Evolutionary conservation across 2,329 filamentous ascomycete species (phyloP), one percentile per base, ranked within the genome.

Genomic region (Cadophora sp.): DNA sequence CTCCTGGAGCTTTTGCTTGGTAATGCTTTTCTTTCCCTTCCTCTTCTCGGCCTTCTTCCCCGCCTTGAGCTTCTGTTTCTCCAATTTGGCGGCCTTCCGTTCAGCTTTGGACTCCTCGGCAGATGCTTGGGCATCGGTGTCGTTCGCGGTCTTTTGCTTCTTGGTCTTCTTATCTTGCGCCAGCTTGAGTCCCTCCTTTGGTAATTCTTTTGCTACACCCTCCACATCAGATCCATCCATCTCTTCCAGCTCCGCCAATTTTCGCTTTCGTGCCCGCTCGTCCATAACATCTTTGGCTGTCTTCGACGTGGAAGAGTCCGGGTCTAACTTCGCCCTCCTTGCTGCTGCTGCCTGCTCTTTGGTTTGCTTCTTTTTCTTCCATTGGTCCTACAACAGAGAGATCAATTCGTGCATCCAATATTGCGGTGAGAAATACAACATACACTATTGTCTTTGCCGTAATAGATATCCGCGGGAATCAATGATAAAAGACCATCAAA

Each of bases 201-300:
- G 91, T 72, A 83, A 82, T 78, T 91, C 89, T 65, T 81, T 81
- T 69, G 87, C 85, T 56, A 90, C 82, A 12, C 86, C 87, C 0
- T 84, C 81, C 5, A 87, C 71, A 5, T 82, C 84, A 43, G 80
- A 82, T 43, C 61, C 62, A 24, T 67, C 68, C 4, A 66, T 48
- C n/a, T 83, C 79, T 65, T 86, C 84, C 67, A 89, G 81, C 71
- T 91, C 88, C 64, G 89, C 87, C 31, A 91, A 84, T 82, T 97
- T 97, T 68, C 93, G 88, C 83, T 97, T 97, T 75, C 92, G 93
- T 53, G 86, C 87, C 65, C 86, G 83, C 77, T 97, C 94, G 73
- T 97, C 93, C 88, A 97, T 91, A 70, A 97, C 89, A 79, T 98
- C 94, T 79, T 97, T 95, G 69, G 94, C 95, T 72, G 89, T 96